Percentiles rank a stretch among this genome's conserved stretches.
phyloP scores from a whole-genome alignment of 306 rosid genomes.

The Alnus rubra region DNA sequence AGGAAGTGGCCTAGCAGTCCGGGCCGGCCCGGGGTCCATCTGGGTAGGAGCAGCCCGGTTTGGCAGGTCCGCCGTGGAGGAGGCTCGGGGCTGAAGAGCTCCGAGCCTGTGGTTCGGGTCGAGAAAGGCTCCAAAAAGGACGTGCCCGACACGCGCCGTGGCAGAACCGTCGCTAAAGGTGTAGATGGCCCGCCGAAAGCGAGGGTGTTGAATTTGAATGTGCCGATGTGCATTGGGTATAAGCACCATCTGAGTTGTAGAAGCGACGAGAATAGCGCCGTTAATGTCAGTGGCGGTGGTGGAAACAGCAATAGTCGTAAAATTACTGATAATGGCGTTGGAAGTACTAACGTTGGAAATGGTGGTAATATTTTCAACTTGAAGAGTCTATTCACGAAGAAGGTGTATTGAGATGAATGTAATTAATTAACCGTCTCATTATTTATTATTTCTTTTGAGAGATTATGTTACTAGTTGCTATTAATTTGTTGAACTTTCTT shows the following conservation, averaged over 20 bases:
- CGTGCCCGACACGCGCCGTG: slow-evolving; percentile 40
- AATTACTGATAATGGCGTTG: slow-evolving; percentile 21
- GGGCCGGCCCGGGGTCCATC: slow-evolving; percentile 69
- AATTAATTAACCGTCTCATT: slow-evolving; percentile 33
- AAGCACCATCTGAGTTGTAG: slow-evolving; percentile 66
- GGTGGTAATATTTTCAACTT: slow-evolving; percentile 72
- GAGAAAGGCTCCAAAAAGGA: slow-evolving; percentile 47
- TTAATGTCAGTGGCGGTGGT: slow-evolving; percentile 21
- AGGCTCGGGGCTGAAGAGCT: slow-evolving; percentile 28
- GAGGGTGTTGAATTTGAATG: slow-evolving; percentile 73
- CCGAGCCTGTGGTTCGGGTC: slow-evolving; percentile 27
- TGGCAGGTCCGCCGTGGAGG: slow-evolving; percentile 77
- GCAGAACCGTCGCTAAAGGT: slow-evolving; percentile 26
- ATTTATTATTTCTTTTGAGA: slow-evolving; percentile 22
- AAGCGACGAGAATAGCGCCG: slow-evolving; percentile 53
- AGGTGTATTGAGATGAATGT: slow-evolving; percentile 33
- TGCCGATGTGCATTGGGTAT: slow-evolving; percentile 81
- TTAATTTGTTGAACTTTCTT: not conserved
- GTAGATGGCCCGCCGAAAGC: slow-evolving; percentile 31
- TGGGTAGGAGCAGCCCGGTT: slow-evolving; percentile 93
- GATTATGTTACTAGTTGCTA: not conserved
- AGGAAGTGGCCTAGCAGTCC: slow-evolving; percentile 91
- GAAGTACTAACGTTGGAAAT: slow-evolving; percentile 35
- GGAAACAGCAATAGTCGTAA: slow-evolving; percentile 12
- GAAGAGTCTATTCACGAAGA: slow-evolving; percentile 75